Evolutionary conservation across 148 eudicot species (phyloP).

Genomic region (Simmondsia chinensis): DNA sequence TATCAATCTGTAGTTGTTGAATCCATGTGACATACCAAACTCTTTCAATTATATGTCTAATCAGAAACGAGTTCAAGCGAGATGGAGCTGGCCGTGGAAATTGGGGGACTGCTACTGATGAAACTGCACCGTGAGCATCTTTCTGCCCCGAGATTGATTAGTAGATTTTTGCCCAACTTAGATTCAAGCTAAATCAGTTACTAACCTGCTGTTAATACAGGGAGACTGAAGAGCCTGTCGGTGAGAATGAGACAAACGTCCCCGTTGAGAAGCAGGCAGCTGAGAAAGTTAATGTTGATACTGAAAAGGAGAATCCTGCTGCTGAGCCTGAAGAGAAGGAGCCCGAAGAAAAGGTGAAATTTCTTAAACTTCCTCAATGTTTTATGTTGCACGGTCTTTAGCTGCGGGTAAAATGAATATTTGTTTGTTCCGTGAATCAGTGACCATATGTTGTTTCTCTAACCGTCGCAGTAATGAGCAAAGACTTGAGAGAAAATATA

Average conservation of each 20-base stretch:
- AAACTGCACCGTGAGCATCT: conserved; percentile 44
- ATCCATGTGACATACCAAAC: too few species aligned
- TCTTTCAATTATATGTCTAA: too few species aligned
- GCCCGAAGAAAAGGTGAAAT: conserved; percentile 42
- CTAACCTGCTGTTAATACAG: conserved; percentile 12
- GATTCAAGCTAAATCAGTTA: neutral
- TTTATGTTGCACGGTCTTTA: too few species aligned
- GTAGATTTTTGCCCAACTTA: neutral
- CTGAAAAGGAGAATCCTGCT: conserved; percentile 35
- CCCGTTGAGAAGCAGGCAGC: conserved; percentile 37
- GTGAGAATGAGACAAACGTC: conserved; percentile 29
- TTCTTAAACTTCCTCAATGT: too few species aligned
- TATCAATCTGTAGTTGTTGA: too few species aligned
- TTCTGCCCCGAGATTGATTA: neutral
- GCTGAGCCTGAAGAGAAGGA: conserved; percentile 44
- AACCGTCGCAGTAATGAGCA: too few species aligned
- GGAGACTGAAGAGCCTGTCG: conserved; percentile 33
- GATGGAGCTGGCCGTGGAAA: conserved; percentile 88
- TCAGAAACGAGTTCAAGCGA: conserved; percentile 60
- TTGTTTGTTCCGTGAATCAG: too few species aligned
- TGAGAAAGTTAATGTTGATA: conserved; percentile 31
- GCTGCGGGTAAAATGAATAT: too few species aligned
- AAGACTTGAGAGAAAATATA: too few species aligned
- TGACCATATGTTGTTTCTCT: too few species aligned
- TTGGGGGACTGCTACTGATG: conserved; percentile 83